phyloP scores from a whole-genome alignment of 331 rosid genomes.

The Rosa hybrid region DNA sequence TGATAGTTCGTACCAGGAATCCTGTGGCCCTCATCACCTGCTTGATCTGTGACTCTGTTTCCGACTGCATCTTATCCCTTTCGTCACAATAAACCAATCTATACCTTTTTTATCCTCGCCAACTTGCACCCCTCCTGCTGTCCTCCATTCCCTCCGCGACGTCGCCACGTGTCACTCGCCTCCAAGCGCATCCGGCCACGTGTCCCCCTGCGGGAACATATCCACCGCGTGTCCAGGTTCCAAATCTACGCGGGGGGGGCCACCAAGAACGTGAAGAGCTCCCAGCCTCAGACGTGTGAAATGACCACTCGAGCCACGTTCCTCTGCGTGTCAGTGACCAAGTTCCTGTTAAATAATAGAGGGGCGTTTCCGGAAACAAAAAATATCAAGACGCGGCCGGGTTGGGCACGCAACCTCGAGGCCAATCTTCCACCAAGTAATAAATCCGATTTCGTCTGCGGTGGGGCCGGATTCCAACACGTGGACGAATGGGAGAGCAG shows the following conservation, averaged over 20 bases:
- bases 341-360: neutral
- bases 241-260: neutral
- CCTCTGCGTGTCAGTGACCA: neutral
- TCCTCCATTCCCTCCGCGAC: neutral
- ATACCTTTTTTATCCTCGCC: neutral
- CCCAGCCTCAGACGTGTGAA: neutral
- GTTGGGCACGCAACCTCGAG: constrained; percentile 12
- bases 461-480: constrained; percentile 34
- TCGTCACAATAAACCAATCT: neutral
- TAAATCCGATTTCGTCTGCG: neutral
- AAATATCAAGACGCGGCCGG: neutral
- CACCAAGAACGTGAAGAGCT: neutral
- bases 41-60: neutral
- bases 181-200: neutral
- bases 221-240: neutral
- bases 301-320: neutral
- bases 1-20: neutral
- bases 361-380: constrained; percentile 13
- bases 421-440: constrained; percentile 17
- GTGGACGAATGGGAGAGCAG: constrained; percentile 35
- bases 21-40: neutral
- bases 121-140: neutral
- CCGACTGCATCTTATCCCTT: constrained; percentile 18
- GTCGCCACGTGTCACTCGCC: neutral
- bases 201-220: neutral